Conservation (phyloP, 257 asterid genomes). For the Haberlea rhodopensis region DNA sequence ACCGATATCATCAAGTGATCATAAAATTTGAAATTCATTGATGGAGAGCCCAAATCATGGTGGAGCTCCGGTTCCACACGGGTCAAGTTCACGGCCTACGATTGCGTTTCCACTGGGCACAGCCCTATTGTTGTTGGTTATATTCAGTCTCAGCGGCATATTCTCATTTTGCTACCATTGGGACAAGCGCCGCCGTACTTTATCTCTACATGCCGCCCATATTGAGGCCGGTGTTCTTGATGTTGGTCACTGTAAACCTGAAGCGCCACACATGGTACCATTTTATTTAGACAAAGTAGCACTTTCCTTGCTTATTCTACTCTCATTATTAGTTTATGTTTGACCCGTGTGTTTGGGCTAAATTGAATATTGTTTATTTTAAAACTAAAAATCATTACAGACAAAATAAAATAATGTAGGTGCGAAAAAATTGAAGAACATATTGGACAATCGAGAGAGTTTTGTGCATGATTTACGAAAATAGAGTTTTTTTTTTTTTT, state of each 20-base stretch:
- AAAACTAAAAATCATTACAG: no score
- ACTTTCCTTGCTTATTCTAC: no score
- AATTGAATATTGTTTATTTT: no score
- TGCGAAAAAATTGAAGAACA: no score
- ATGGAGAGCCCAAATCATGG: conserved; percentile 56
- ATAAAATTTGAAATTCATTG: background rate
- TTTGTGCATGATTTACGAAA: no score
- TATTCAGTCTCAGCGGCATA: conserved; percentile 85
- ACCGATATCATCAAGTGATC: background rate
- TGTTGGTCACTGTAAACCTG: conserved; percentile 38
- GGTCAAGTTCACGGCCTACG: conserved; percentile 58
- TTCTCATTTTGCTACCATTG: conserved; percentile 94
- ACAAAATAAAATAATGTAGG: no score
- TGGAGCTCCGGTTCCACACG: conserved; percentile 26
- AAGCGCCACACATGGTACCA: conserved; percentile 40
- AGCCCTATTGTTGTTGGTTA: conserved; percentile 67
- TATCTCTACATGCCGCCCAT: conserved; percentile 41
- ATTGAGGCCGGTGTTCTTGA: conserved; percentile 39
- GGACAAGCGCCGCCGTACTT: conserved; percentile 80
- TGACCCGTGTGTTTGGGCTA: no score
- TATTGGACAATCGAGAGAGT: no score
- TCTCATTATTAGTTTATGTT: no score
- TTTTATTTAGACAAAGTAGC: background rate
- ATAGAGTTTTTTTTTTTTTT: background rate
- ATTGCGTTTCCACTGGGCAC: conserved; percentile 90